Conservation (phyloP, 1,284 basidiomycete species). For the Takashimella koratensis region DNA sequence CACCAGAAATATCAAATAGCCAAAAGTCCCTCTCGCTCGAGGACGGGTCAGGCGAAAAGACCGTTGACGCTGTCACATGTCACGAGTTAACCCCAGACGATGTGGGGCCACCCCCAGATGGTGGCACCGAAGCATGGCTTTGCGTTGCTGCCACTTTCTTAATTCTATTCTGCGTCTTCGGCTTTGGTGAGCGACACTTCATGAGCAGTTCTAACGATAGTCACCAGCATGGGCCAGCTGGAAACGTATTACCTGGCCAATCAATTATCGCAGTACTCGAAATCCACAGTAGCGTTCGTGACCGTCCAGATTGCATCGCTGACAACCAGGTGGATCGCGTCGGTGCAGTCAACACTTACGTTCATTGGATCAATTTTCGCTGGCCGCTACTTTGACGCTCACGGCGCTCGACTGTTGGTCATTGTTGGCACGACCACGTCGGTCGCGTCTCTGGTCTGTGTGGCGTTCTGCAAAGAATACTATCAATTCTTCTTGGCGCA, state of each 20-base stretch:
- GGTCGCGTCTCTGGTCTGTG: constrained; percentile 29
- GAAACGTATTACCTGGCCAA: constrained; percentile 19
- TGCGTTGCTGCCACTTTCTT: constrained; percentile 21
- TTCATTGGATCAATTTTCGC: constrained; percentile 17
- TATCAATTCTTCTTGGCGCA: constrained; percentile 47
- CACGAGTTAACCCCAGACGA: no score
- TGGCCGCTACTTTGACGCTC: constrained; percentile 25
- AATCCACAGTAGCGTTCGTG: constrained; percentile 14
- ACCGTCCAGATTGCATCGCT: background rate
- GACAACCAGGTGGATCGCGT: constrained; percentile 14
- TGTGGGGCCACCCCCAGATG: constrained; percentile 26
- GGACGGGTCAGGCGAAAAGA: no score
- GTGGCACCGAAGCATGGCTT: constrained; percentile 23
- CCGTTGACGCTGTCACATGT: no score
- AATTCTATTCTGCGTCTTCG: constrained; percentile 27
- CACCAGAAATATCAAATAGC: no score
- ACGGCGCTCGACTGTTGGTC: constrained; percentile 18
- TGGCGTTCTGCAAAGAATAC: constrained; percentile 43
- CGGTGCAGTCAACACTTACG: constrained; percentile 15
- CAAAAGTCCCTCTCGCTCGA: no score
- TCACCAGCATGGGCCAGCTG: constrained; percentile 24
- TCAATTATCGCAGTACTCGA: constrained; percentile 15
- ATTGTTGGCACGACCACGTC: constrained; percentile 19
- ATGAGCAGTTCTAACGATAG: constrained; percentile 4
- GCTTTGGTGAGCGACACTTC: constrained; percentile 15